Conservation (phyloP, 73 alveolate species). For the Tetrahymena thermophila region DNA sequence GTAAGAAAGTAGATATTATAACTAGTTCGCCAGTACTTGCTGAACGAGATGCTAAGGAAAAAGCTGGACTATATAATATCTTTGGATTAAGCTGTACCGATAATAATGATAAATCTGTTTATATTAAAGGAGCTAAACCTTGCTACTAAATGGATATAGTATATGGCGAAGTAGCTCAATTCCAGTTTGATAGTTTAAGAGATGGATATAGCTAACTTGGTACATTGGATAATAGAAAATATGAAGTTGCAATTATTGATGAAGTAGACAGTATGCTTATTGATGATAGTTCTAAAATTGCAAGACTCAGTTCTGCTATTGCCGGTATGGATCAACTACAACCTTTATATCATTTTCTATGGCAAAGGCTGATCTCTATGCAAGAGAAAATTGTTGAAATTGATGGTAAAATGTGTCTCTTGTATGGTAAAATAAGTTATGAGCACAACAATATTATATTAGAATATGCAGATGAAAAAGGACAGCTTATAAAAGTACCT, state of each 20-base stretch:
- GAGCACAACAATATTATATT: background rate
- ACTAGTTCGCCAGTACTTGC: constrained; percentile 73
- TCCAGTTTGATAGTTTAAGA: constrained; percentile 16
- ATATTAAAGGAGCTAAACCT: constrained; percentile 11
- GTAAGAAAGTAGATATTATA: constrained; percentile 56
- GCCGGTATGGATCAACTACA: background rate
- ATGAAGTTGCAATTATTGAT: constrained; percentile 3
- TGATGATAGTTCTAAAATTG: constrained; percentile 15
- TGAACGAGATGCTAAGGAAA: constrained; percentile 58
- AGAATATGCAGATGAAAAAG: background rate
- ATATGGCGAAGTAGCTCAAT: constrained; percentile 6
- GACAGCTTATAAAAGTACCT: background rate
- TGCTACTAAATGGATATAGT: constrained; percentile 45
- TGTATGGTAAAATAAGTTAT: background rate
- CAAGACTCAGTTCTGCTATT: constrained; percentile 5
- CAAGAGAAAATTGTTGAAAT: background rate
- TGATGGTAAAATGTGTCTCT: background rate
- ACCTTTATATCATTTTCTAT: background rate
- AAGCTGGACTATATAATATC: constrained; percentile 14
- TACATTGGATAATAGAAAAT: constrained; percentile 8
- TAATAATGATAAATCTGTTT: background rate
- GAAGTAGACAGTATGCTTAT: constrained; percentile 37
- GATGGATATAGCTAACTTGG: constrained; percentile 8
- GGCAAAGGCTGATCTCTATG: background rate
- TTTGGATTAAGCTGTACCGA: constrained; percentile 38